Evolutionary conservation across 2,329 filamentous ascomycete genomes (phyloP).

Genomic region (Penicillium sp.): DNA sequence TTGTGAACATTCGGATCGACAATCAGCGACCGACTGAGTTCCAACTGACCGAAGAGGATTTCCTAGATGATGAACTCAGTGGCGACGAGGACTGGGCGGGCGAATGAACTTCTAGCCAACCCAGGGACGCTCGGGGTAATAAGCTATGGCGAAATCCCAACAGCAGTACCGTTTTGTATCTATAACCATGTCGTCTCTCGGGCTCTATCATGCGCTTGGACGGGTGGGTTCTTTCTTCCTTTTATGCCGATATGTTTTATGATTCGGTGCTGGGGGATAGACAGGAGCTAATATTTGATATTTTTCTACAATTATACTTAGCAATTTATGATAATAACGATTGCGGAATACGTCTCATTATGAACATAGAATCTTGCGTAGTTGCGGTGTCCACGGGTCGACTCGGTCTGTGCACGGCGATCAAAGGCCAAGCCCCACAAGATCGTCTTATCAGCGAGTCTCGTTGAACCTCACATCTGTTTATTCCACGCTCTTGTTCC

Average conservation of each 20-base stretch:
- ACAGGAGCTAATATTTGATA: background rate
- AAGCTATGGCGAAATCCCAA: background rate
- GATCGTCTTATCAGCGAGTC: conserved; percentile 14
- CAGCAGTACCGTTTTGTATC: background rate
- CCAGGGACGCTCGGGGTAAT: conserved; percentile 24
- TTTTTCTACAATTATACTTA: background rate
- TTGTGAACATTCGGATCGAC: conserved; percentile 59
- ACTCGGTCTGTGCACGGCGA: conserved; percentile 12
- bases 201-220: background rate
- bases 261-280: background rate
- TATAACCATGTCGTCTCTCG: background rate
- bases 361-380: background rate
- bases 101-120: conserved; percentile 39
- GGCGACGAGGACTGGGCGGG: conserved; percentile 63
- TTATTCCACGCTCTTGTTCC: background rate
- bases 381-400: background rate
- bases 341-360: background rate
- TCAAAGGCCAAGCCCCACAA: conserved; percentile 22
- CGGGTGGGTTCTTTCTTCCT: background rate
- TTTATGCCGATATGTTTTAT: background rate
- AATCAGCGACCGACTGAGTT: conserved; percentile 60
- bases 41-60: conserved; percentile 58
- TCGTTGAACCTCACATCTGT: conserved; percentile 1
- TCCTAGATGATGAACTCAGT: conserved; percentile 58
- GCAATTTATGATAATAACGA: background rate